A percentile compares a stretch with the other conserved stretches of the same genome.
Conservation (phyloP, 495 filamentous ascomycete species). For the Trichocladium uniseriatum region DNA sequence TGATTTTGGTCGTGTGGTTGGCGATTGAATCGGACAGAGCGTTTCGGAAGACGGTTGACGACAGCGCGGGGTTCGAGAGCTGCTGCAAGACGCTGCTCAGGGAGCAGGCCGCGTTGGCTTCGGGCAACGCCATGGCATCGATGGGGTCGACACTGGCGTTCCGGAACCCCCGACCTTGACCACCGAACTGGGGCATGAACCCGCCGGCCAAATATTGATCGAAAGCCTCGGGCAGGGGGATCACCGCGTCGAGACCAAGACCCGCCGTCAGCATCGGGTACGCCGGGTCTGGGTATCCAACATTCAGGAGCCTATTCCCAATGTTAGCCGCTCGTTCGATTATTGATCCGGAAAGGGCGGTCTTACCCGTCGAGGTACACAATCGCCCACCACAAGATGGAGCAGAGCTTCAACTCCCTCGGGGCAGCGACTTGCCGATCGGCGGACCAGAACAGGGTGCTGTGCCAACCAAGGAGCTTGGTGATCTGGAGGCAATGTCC, state of each 20-base stretch:
- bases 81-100: conserved; percentile 19
- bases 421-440: conserved; percentile 6
- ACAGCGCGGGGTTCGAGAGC: conserved; percentile 9
- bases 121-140: conserved; percentile 20
- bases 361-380: conserved; percentile 26
- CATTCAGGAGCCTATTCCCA: conserved; percentile 20
- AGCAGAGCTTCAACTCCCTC: conserved; percentile 20
- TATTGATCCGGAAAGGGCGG: too few species aligned
- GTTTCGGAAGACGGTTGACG: conserved; percentile 1
- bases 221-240: conserved; percentile 21
- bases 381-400: conserved; percentile 27
- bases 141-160: too few species aligned
- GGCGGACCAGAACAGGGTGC: conserved; percentile 15
- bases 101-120: conserved; percentile 21
- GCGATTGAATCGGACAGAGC: conserved; percentile 14
- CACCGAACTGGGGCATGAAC: neutral
- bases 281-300: conserved; percentile 20
- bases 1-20: conserved; percentile 9
- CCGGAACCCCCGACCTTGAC: too few species aligned
- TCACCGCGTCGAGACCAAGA: conserved; percentile 8
- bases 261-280: conserved; percentile 21
- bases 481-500: conserved; percentile 23
- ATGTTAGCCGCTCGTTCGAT: too few species aligned
- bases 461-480: conserved; percentile 22
- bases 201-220: conserved; percentile 13